Evolutionary conservation across 148 eudicot genomes (phyloP).

Genomic region (Chenopodium quinoa): DNA sequence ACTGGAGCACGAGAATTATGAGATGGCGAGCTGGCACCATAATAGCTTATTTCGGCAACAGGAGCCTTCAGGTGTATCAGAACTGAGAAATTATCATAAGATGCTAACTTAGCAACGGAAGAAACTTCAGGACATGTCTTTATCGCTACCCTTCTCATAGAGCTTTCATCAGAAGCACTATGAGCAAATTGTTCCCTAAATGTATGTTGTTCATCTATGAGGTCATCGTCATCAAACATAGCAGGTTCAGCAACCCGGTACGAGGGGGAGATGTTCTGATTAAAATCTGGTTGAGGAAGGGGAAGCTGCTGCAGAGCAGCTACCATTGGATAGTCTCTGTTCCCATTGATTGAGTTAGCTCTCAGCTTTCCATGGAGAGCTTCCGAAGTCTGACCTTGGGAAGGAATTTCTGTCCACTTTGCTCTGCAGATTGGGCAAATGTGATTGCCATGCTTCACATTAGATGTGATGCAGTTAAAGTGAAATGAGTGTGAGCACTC

Average conservation of each 20-base stretch:
- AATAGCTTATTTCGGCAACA: slow-evolving; percentile 24
- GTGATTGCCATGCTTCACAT: slow-evolving; percentile 75
- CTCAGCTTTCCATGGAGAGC: slow-evolving; percentile 40
- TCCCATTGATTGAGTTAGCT: slow-evolving; percentile 39
- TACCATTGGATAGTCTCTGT: slow-evolving; percentile 39
- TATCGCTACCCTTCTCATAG: slow-evolving; percentile 36
- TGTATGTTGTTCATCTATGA: slow-evolving; percentile 36
- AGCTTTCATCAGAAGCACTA: slow-evolving; percentile 19
- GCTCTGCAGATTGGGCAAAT: slow-evolving; percentile 85
- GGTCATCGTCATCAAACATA: slow-evolving; percentile 70
- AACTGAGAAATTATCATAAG: slow-evolving; percentile 49
- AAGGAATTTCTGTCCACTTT: slow-evolving; percentile 78
- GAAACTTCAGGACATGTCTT: slow-evolving; percentile 59
- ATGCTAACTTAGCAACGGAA: slow-evolving; percentile 37
- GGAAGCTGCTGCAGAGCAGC: slow-evolving; percentile 53
- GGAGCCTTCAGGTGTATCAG: slow-evolving; percentile 77
- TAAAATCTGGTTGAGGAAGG: slow-evolving; percentile 40
- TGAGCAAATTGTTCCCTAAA: slow-evolving; percentile 21
- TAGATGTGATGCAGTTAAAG: slow-evolving; percentile 73
- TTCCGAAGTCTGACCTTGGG: slow-evolving; percentile 50
- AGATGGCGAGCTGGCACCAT: slow-evolving; percentile 28
- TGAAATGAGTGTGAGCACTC: slow-evolving; percentile 93
- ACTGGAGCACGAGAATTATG: slow-evolving; percentile 59
- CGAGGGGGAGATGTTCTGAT: slow-evolving; percentile 35
- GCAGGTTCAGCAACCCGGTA: slow-evolving; percentile 62